Conservation (phyloP, 2,329 filamentous ascomycete species). For the Aurifilum marmelostoma region DNA sequence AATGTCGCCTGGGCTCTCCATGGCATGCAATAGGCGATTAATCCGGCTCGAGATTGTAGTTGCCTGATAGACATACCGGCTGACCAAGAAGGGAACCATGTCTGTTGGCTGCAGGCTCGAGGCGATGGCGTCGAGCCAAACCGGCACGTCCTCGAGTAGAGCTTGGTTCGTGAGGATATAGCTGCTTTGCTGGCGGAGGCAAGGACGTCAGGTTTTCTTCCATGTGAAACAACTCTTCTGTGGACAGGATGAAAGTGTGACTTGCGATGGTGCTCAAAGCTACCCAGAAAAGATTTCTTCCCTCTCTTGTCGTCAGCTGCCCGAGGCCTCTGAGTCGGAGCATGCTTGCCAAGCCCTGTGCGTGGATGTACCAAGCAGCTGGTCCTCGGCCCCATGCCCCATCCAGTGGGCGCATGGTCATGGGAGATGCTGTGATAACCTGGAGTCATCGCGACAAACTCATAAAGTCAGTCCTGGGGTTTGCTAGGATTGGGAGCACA, state of each 20-base stretch:
- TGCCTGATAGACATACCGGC: slow-evolving; percentile 1
- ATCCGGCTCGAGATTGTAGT: neutral
- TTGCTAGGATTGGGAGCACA: neutral
- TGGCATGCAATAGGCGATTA: neutral
- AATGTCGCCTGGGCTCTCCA: neutral
- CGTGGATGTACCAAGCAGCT: slow-evolving; percentile 5
- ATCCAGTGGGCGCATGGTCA: neutral
- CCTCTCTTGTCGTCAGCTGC: slow-evolving; percentile 2
- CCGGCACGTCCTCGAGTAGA: neutral
- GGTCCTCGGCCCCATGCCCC: slow-evolving; percentile 1
- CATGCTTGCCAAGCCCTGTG: slow-evolving; percentile 5
- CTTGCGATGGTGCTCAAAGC: neutral
- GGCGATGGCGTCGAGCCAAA: slow-evolving; percentile 4
- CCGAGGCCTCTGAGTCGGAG: neutral
- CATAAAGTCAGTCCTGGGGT: neutral
- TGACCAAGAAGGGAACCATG: neutral
- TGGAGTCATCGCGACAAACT: neutral
- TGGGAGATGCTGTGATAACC: slow-evolving; percentile 1
- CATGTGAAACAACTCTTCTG: neutral
- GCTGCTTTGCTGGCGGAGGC: neutral
- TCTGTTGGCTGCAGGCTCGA: slow-evolving; percentile 4
- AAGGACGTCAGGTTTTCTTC: neutral
- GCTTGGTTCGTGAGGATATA: slow-evolving; percentile 1
- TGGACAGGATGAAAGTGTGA: neutral
- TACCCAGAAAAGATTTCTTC: slow-evolving; percentile 8